phyloP scores from a whole-genome alignment of 1,284 basidiomycete species.

The Chondrostereum purpureum region DNA sequence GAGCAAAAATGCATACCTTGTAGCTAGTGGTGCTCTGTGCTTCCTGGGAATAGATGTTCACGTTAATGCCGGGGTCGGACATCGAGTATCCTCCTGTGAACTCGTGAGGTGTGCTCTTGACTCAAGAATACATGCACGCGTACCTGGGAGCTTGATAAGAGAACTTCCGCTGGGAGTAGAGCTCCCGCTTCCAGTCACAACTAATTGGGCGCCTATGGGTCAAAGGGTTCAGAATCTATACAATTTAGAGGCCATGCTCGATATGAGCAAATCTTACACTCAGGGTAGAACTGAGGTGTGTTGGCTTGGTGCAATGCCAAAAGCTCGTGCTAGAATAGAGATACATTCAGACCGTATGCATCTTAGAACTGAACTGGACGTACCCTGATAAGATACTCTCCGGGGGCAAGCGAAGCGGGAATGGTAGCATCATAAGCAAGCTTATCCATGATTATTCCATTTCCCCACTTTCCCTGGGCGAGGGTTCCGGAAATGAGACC shows the following conservation, averaged over 20 bases:
- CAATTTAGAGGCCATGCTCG: background rate
- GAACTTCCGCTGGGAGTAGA: conserved; percentile 20
- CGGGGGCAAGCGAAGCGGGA: conserved; percentile 25
- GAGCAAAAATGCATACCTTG: too few relatives aligned
- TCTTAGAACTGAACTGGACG: too few relatives aligned
- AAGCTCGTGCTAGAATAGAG: conserved; percentile 27
- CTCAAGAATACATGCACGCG: background rate
- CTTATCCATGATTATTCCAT: conserved; percentile 19
- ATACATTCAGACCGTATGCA: too few relatives aligned
- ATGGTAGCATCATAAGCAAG: conserved; percentile 28
- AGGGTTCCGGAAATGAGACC: background rate
- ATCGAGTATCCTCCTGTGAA: conserved; percentile 21
- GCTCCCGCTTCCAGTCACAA: conserved; percentile 24
- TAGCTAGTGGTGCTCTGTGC: conserved; percentile 22
- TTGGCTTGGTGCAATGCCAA: conserved; percentile 31
- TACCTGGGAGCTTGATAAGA: conserved; percentile 24
- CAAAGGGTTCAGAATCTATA: background rate
- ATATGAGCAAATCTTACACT: conserved; percentile 18
- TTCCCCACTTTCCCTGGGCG: background rate
- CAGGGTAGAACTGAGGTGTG: conserved; percentile 30
- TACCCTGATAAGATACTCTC: conserved; percentile 31
- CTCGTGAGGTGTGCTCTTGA: background rate
- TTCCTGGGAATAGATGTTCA: conserved; percentile 25
- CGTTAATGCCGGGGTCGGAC: conserved; percentile 23
- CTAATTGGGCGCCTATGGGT: conserved; percentile 22